Evolutionary conservation across 208 protist species (phyloP).

Genomic region (Plasmodiophora brassicae): DNA sequence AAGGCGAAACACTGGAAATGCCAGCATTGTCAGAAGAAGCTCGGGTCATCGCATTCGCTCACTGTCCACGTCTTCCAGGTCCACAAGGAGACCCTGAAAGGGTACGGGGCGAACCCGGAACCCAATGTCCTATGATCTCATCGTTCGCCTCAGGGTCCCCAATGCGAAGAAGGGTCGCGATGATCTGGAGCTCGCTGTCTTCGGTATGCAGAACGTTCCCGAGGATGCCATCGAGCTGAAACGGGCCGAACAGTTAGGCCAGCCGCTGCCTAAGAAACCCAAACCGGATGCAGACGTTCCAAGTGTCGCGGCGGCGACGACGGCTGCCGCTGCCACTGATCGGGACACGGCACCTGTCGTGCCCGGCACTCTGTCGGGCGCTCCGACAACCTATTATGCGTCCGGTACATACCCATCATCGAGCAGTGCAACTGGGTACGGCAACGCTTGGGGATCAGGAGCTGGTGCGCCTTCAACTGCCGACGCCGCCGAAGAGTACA

Average conservation of each 20-base stretch:
- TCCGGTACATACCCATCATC: neutral
- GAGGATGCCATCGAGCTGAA: neutral
- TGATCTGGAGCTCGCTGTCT: slow-evolving; percentile 8
- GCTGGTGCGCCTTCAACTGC: neutral
- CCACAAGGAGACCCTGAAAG: slow-evolving; percentile 29
- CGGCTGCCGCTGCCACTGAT: neutral
- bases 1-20: slow-evolving; percentile 51
- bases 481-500: neutral
- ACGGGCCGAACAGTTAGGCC: slow-evolving; percentile 22
- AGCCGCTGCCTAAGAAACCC: neutral
- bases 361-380: neutral
- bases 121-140: neutral
- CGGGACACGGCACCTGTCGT: neutral
- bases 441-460: neutral
- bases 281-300: neutral
- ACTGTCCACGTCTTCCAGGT: slow-evolving; percentile 39
- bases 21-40: slow-evolving; percentile 40
- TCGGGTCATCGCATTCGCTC: slow-evolving; percentile 20
- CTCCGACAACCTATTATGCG: neutral
- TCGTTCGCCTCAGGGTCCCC: neutral
- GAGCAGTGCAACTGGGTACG: neutral
- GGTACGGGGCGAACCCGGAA: neutral
- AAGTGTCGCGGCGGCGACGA: neutral
- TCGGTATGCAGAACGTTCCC: slow-evolving; percentile 35
- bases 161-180: slow-evolving; percentile 38